A percentile compares a stretch with the other conserved stretches of the same genome.
phyloP scores from a whole-genome alignment of 345 rosid species.

The Arabidopsis suecica region DNA sequence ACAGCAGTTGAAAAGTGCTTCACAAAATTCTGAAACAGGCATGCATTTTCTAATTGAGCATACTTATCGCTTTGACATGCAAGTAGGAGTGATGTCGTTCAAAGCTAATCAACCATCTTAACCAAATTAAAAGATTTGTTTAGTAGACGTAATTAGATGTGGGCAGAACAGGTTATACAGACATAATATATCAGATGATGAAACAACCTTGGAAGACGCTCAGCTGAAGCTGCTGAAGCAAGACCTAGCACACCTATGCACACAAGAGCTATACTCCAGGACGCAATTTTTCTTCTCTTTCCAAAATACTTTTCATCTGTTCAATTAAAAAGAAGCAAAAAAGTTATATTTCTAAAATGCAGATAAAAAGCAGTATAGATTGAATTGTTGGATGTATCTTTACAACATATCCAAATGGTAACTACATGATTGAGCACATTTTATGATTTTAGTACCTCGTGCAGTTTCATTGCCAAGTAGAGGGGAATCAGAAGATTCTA shows the following conservation, averaged over 20 bases:
- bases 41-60: neutral
- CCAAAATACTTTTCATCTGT: conserved; percentile 52
- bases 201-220: conserved; percentile 58
- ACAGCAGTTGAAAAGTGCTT: neutral
- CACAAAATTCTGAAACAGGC: neutral
- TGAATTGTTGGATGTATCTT: neutral
- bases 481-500: conserved; percentile 45
- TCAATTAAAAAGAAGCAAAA: neutral
- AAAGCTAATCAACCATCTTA: conserved; percentile 16
- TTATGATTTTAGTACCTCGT: conserved; percentile 47
- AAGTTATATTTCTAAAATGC: neutral
- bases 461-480: conserved; percentile 46
- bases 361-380: conserved; percentile 14
- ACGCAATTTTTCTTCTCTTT: conserved; percentile 61
- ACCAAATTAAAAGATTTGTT: conserved; percentile 9
- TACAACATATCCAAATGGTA: neutral
- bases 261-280: conserved; percentile 61
- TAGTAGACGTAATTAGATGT: neutral
- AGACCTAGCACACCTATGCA: conserved; percentile 61
- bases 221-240: conserved; percentile 60
- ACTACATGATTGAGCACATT: conserved; percentile 17
- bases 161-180: neutral
- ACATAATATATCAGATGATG: conserved; percentile 13
- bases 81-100: conserved; percentile 5
- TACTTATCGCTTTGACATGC: neutral